Conservation (phyloP, 2,329 filamentous ascomycete genomes). For the Scedosporium boydii region DNA sequence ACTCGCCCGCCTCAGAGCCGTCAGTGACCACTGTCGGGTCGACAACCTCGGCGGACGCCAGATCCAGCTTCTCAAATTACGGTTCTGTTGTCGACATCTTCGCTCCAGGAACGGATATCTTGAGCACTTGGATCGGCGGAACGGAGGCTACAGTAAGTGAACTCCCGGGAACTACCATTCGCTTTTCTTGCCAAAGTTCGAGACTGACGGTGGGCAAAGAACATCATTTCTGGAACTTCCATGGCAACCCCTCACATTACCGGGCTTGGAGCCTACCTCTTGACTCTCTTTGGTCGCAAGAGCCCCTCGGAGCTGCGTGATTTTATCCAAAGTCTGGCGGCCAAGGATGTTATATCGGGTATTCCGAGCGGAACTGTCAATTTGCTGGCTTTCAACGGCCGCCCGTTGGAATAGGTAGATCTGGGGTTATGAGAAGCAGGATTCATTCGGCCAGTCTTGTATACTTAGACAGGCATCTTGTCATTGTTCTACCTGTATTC, state of each 20-base stretch:
- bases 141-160: background rate
- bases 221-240: slow-evolving; percentile 7
- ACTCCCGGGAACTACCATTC: background rate
- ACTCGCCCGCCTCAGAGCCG: slow-evolving; percentile 22
- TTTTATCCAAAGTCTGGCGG: slow-evolving; percentile 32
- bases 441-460: too few relatives aligned
- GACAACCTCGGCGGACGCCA: slow-evolving; percentile 22
- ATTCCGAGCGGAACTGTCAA: slow-evolving; percentile 36
- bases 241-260: slow-evolving; percentile 9
- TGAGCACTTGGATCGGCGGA: slow-evolving; percentile 22
- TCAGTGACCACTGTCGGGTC: slow-evolving; percentile 24
- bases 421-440: too few relatives aligned
- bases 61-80: slow-evolving; percentile 36
- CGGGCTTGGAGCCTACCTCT: slow-evolving; percentile 8
- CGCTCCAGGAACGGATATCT: slow-evolving; percentile 26
- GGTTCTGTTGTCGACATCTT: slow-evolving; percentile 26
- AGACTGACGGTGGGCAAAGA: background rate
- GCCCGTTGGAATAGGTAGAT: background rate
- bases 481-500: too few relatives aligned
- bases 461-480: too few relatives aligned
- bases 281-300: slow-evolving; percentile 43
- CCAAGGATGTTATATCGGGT: slow-evolving; percentile 28
- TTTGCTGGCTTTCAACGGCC: slow-evolving; percentile 45
- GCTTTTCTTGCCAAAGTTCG: background rate
- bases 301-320: slow-evolving; percentile 35